Percentiles rank a stretch among this genome's conserved stretches.
Conservation (phyloP, 2,329 filamentous ascomycete genomes). For the Alternaria triticimaculans region DNA sequence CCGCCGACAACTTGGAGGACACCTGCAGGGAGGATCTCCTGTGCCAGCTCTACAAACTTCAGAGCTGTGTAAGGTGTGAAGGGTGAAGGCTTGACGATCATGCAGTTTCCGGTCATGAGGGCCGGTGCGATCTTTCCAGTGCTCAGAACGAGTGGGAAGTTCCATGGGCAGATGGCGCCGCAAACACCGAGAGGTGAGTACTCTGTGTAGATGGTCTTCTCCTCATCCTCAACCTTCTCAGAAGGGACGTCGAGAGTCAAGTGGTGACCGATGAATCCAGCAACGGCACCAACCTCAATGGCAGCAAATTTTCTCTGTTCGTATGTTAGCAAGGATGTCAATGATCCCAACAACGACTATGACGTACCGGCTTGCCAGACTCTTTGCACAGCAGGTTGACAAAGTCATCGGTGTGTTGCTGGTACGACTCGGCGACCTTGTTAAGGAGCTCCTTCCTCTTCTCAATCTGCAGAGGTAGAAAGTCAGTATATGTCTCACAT, state of each 20-base stretch:
- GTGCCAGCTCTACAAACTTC: slow-evolving; percentile 66
- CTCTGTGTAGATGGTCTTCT: slow-evolving; percentile 55
- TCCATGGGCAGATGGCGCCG: slow-evolving; percentile 52
- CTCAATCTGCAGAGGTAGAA: slow-evolving; percentile 15
- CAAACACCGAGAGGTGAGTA: slow-evolving; percentile 58
- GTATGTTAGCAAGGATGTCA: slow-evolving; percentile 9
- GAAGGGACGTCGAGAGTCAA: slow-evolving; percentile 41
- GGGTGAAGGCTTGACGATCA: slow-evolving; percentile 64
- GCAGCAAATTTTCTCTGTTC: slow-evolving; percentile 50
- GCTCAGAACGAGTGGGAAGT: slow-evolving; percentile 61
- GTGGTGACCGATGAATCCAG: slow-evolving; percentile 50
- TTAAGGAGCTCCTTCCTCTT: slow-evolving; percentile 43
- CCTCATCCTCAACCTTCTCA: slow-evolving; percentile 53
- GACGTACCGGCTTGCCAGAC: slow-evolving; percentile 46
- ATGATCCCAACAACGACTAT: too few relatives aligned
- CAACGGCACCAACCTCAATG: slow-evolving; percentile 48
- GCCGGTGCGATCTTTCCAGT: slow-evolving; percentile 64
- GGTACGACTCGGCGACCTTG: slow-evolving; percentile 35
- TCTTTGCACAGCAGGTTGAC: slow-evolving; percentile 43
- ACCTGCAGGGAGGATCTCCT: slow-evolving; percentile 65
- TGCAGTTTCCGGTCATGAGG: slow-evolving; percentile 62
- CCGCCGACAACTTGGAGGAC: slow-evolving; percentile 68
- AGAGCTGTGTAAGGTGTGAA: slow-evolving; percentile 65
- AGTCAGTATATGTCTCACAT: not conserved
- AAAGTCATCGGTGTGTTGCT: slow-evolving; percentile 39